These are phyloP conservation scores for Verbascum thapsus DNA, from an alignment of 257 asterid genomes.

Conservation along the genomic window DNA sequence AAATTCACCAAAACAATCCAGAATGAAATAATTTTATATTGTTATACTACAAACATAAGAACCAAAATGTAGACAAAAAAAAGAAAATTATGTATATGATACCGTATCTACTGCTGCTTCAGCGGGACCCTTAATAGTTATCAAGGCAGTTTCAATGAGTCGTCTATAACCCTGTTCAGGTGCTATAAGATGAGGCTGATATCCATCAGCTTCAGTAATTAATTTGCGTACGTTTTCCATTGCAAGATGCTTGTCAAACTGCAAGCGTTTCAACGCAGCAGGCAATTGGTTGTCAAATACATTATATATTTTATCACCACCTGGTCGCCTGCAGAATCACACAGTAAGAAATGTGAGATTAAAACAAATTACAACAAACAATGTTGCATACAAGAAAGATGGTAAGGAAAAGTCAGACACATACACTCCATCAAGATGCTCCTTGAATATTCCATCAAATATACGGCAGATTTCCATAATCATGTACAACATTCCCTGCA, in stretches of 20 bases:
- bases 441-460: conserved; percentile 94
- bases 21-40: conserved; percentile 14
- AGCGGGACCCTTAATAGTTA: conserved; percentile 92
- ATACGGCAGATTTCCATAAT: conserved; percentile 93
- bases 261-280: conserved; percentile 95
- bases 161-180: conserved; percentile 99
- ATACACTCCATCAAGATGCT: conserved; percentile 98
- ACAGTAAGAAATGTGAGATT: conserved; percentile 23
- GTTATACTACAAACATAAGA: conserved; percentile 15
- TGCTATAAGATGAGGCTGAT: conserved; percentile 98
- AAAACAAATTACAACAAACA: conserved; percentile 24
- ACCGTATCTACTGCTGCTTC: conserved; percentile 99
- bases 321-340: conserved; percentile 79
- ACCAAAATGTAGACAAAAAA: background rate
- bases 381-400: background rate
- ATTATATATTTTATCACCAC: conserved; percentile 93
- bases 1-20: conserved; percentile 5
- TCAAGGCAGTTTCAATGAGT: conserved; percentile 89
- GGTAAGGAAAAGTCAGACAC: conserved; percentile 25
- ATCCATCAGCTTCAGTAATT: conserved; percentile 98
- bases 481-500: conserved; percentile 97
- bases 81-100: conserved; percentile 16
- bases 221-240: conserved; percentile 96
- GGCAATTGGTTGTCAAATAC: conserved; percentile 96
- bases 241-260: conserved; percentile 97